Base-by-base conservation (phyloP, 2,329 filamentous ascomycete species). In the Penicillium freii region DNA sequence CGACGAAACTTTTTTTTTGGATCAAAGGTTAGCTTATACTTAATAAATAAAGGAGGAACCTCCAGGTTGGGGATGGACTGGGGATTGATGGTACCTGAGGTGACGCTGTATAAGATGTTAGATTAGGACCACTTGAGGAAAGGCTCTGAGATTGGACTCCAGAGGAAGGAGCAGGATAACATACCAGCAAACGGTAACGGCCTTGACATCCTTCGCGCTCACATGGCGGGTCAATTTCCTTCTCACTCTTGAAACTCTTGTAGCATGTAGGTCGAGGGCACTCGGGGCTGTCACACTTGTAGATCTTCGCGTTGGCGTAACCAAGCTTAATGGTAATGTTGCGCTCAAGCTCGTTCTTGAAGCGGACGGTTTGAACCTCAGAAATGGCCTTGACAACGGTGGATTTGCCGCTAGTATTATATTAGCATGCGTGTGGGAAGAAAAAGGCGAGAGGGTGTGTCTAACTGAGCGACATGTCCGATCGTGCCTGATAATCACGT, bases 271-370 rank as follows among this genome's bases (percentile, higher is more conserved):
- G 94, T 70, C 94, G 85, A 59, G 94, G 94, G 81, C 94, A 99
- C 66, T 90, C 88, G 53, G 81, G 76, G 79, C 91, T 97, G 78
- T 97, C 91, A 78, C 94, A 99, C 84, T 97, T 91, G 87, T 97
- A 99, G 77, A 99, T 92, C 81, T 99, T 97, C 70, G 94, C 94
- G 78, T 99, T 99, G 76, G 94, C 94, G 77, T 99, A 99, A 75
- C 94, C 94, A 71, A 99, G 86, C 87, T 99, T 99, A 83, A 99
- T 99, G 71, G 94, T 99, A 73, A 99, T 99, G 78, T 99, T 99
- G 73, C 94, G 86, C 81, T 97, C 95, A 80, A 97, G 81, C 81
- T 99, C 94, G 82, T 97, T 99, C 89, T 99, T 99, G 84, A 99
- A 99, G 68, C 94, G 87, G 73, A 99, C 94, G 19, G 94, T 99